These are phyloP conservation scores for Petunia secreta DNA, from an alignment of 257 asterid genomes.

Conservation along the genomic window DNA sequence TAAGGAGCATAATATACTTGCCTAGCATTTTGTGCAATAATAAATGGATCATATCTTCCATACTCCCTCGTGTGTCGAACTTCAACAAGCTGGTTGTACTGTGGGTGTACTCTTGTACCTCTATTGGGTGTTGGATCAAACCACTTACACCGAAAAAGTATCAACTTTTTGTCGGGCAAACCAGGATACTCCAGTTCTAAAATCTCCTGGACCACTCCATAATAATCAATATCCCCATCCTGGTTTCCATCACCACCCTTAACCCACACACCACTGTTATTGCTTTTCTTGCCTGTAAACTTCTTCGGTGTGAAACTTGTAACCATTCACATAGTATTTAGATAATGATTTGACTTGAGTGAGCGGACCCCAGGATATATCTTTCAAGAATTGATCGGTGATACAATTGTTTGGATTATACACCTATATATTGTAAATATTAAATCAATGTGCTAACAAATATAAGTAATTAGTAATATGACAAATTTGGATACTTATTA, in stretches of 20 bases:
- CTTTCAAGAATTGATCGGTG: no score
- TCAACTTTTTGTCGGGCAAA: not conserved
- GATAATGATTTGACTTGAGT: not conserved
- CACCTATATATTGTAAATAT: no score
- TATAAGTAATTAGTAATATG: no score
- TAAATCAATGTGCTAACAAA: no score
- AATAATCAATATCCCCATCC: not conserved
- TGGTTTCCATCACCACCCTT: no score
- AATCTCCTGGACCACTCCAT: not conserved
- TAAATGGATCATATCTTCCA: not conserved
- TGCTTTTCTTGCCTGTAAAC: not conserved
- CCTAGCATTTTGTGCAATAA: not conserved
- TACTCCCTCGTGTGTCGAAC: not conserved
- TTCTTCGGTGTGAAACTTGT: not conserved
- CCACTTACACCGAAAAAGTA: not conserved
- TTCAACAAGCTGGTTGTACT: not conserved
- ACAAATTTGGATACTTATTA: no score
- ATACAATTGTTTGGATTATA: no score
- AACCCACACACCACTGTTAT: not conserved
- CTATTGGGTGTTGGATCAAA: not conserved
- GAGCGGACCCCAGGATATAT: not conserved
- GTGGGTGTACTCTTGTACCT: not conserved
- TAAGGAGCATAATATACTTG: not conserved
- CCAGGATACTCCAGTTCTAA: not conserved
- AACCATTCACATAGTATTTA: not conserved